Evolutionary conservation across 2,329 filamentous ascomycete genomes (phyloP).

Genomic region (Diaporthe citrichinensis): DNA sequence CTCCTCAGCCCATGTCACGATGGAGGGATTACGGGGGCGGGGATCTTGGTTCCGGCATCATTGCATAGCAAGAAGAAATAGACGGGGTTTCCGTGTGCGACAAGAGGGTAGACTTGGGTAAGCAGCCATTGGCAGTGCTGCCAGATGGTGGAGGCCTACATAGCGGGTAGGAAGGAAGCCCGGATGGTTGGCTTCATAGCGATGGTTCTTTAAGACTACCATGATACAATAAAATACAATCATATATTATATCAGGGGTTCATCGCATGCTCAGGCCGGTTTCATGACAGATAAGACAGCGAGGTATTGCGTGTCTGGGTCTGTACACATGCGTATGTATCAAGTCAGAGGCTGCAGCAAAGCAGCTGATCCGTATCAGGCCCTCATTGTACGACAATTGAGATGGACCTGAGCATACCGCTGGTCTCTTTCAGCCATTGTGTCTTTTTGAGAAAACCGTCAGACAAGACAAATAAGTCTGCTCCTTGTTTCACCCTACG

Average conservation of each 20-base stretch:
- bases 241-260: not conserved
- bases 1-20: constrained; percentile 70
- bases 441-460: not conserved
- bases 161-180: not conserved
- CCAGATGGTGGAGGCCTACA: not conserved
- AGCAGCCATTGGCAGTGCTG: not conserved
- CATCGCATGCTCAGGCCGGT: not conserved
- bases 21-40: constrained; percentile 73
- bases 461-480: not conserved
- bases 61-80: constrained; percentile 46
- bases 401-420: not conserved
- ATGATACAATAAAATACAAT: constrained; percentile 2
- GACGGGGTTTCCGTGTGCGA: not conserved
- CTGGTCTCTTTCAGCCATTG: not conserved
- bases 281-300: not conserved
- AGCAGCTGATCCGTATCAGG: not conserved
- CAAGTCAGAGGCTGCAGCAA: not conserved
- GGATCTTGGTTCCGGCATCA: constrained; percentile 68
- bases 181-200: not conserved
- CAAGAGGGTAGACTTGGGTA: not conserved
- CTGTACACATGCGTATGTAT: not conserved
- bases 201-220: too few relatives aligned
- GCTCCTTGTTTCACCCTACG: not conserved
- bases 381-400: not conserved
- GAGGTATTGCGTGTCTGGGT: constrained; percentile 5